A percentile compares a stretch with the other conserved stretches of the same genome.
phyloP scores from a whole-genome alignment of 495 filamentous ascomycete species.

The Thermothielavioides terrestris region DNA sequence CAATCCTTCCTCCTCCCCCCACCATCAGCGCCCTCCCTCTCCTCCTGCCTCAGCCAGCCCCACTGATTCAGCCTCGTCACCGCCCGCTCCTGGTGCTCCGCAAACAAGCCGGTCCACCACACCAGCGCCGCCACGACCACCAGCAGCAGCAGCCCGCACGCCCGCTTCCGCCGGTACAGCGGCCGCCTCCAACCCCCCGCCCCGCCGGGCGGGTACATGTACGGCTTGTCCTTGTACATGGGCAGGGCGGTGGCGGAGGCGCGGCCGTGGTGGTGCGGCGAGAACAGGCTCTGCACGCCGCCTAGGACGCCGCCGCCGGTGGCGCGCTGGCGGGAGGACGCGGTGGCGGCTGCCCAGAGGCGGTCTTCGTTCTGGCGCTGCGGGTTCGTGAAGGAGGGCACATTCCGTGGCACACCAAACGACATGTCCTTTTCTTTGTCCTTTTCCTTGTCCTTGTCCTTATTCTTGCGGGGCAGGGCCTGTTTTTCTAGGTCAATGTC shows the following conservation, averaged over 20 bases:
- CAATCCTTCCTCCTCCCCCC: slow-evolving; percentile 50
- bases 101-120: slow-evolving; percentile 53
- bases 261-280: slow-evolving; percentile 32
- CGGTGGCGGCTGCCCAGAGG: slow-evolving; percentile 47
- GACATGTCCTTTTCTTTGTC: slow-evolving; percentile 48
- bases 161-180: slow-evolving; percentile 47
- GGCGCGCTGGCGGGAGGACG: slow-evolving; percentile 21
- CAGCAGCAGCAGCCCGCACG: slow-evolving; percentile 40
- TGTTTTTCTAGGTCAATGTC: neutral
- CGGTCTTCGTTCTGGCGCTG: slow-evolving; percentile 61
- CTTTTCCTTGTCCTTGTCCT: neutral
- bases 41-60: slow-evolving; percentile 33
- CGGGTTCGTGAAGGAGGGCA: slow-evolving; percentile 61
- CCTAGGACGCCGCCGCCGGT: slow-evolving; percentile 28
- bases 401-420: slow-evolving; percentile 56
- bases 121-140: slow-evolving; percentile 41
- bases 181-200: slow-evolving; percentile 24
- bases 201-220: slow-evolving; percentile 51
- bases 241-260: slow-evolving; percentile 71
- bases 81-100: slow-evolving; percentile 23
- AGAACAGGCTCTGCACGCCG: slow-evolving; percentile 40
- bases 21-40: slow-evolving; percentile 18
- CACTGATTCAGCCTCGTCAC: slow-evolving; percentile 28
- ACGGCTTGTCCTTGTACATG: slow-evolving; percentile 99
- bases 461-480: neutral